Evolutionary conservation across 176 grass and related monocot species (phyloP).

Genomic region (Carex kokanica): DNA sequence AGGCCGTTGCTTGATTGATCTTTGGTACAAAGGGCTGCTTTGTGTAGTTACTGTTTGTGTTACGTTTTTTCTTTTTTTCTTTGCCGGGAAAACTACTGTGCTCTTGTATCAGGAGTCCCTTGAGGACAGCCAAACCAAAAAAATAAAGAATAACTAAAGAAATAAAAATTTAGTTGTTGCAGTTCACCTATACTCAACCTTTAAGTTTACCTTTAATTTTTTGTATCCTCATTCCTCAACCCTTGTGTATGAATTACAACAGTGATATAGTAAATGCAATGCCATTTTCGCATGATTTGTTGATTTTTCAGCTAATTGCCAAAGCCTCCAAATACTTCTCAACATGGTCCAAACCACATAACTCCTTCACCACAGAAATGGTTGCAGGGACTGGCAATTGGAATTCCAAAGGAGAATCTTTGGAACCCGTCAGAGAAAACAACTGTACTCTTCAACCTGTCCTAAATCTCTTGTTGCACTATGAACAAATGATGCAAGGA

Average conservation of each 20-base stretch:
- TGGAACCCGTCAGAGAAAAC: background rate
- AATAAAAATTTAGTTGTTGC: background rate
- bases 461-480: slow-evolving; percentile 54
- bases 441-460: slow-evolving; percentile 54
- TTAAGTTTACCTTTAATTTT: background rate
- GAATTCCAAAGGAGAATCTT: slow-evolving; percentile 26
- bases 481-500: slow-evolving; percentile 66
- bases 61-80: background rate
- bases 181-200: background rate
- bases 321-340: slow-evolving; percentile 34
- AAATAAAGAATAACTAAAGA: background rate
- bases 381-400: slow-evolving; percentile 67
- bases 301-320: background rate
- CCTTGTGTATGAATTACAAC: background rate
- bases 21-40: background rate
- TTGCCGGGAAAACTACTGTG: background rate
- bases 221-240: background rate
- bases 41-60: background rate
- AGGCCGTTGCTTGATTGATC: background rate
- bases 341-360: slow-evolving; percentile 54
- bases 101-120: background rate
- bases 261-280: background rate
- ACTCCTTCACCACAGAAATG: slow-evolving; percentile 65
- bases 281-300: background rate
- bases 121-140: background rate